phyloP scores from a whole-genome alignment of 345 rosid species.

The Populus ilicifolia region DNA sequence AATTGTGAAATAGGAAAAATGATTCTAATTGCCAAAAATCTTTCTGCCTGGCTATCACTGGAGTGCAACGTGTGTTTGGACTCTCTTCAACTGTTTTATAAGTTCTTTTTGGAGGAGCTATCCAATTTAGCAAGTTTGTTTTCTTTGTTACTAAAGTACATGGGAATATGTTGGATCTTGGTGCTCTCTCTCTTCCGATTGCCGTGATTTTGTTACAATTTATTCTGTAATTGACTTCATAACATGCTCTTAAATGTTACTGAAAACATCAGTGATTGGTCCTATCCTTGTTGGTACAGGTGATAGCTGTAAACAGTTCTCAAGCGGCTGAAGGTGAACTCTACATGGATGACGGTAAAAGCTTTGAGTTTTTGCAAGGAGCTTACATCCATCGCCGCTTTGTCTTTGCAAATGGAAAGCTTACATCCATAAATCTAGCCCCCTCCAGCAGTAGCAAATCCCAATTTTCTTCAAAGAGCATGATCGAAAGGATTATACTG shows the following conservation, averaged over 20 bases:
- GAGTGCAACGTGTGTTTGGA: background rate
- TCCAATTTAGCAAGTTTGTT: background rate
- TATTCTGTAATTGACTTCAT: background rate
- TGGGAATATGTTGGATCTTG: background rate
- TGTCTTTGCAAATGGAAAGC: constrained; percentile 62
- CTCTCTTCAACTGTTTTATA: background rate
- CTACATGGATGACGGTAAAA: constrained; percentile 89
- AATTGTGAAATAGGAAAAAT: background rate
- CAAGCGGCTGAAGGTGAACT: constrained; percentile 87
- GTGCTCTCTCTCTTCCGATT: background rate
- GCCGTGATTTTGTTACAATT: background rate
- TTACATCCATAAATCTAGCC: constrained; percentile 51
- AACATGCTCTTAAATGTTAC: background rate
- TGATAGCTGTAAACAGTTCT: constrained; percentile 86
- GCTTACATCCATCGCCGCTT: constrained; percentile 78
- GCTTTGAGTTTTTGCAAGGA: constrained; percentile 65
- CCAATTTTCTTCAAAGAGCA: constrained; percentile 48
- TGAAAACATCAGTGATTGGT: background rate
- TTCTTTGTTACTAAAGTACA: background rate
- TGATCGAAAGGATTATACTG: constrained; percentile 75
- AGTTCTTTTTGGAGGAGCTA: background rate
- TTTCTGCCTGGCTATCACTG: background rate
- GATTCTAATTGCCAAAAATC: background rate
- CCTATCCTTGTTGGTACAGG: constrained; percentile 35
- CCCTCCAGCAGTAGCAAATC: constrained; percentile 30